A percentile compares a stretch with the other conserved stretches of the same genome.
These are phyloP conservation scores for Penicillium verrucosum DNA, from an alignment of 2,329 filamentous ascomycete genomes.

Conservation along the genomic window DNA sequence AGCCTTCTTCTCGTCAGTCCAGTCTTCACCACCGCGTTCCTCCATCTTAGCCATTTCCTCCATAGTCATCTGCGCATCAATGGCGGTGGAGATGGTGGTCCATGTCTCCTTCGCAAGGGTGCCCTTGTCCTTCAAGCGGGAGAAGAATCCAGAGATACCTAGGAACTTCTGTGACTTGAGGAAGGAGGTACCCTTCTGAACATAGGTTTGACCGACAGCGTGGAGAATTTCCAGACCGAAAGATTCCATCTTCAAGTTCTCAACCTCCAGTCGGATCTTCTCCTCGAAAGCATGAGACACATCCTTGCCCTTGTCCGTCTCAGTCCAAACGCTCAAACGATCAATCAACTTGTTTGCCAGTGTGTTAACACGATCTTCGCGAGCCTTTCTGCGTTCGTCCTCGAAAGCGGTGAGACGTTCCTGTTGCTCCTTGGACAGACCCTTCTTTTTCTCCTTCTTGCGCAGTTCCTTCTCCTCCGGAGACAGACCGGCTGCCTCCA, in stretches of 20 bases:
- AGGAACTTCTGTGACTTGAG: slow-evolving; percentile 96
- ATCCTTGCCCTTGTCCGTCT: slow-evolving; percentile 84
- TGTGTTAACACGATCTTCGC: slow-evolving; percentile 84
- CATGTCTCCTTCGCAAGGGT: slow-evolving; percentile 96
- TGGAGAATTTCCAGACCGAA: slow-evolving; percentile 96
- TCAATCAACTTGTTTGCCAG: slow-evolving; percentile 82
- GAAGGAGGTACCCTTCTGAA: slow-evolving; percentile 80
- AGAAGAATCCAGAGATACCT: slow-evolving; percentile 93
- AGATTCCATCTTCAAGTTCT: slow-evolving; percentile 98
- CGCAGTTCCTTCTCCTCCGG: slow-evolving; percentile 72
- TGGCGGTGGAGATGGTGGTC: slow-evolving; percentile 94
- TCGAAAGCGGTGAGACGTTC: slow-evolving; percentile 89
- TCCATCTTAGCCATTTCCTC: slow-evolving; percentile 98
- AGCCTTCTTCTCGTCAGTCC: slow-evolving; percentile 95
- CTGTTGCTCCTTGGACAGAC: slow-evolving; percentile 83
- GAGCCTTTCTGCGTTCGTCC: slow-evolving; percentile 74
- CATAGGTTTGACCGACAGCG: slow-evolving; percentile 87
- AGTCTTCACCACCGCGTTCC: slow-evolving; percentile 90
- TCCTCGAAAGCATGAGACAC: slow-evolving; percentile 88
- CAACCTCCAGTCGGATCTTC: slow-evolving; percentile 90
- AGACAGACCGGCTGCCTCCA: slow-evolving; percentile 62
- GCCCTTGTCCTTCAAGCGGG: slow-evolving; percentile 90
- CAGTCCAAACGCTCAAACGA: slow-evolving; percentile 90
- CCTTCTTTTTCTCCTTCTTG: slow-evolving; percentile 86
- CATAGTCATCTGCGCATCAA: slow-evolving; percentile 97